Percentiles rank a stretch among this genome's conserved stretches.
These are phyloP conservation scores for Fusarium vanettenii DNA, from an alignment of 2,329 filamentous ascomycete species.

Conservation along the genomic window DNA sequence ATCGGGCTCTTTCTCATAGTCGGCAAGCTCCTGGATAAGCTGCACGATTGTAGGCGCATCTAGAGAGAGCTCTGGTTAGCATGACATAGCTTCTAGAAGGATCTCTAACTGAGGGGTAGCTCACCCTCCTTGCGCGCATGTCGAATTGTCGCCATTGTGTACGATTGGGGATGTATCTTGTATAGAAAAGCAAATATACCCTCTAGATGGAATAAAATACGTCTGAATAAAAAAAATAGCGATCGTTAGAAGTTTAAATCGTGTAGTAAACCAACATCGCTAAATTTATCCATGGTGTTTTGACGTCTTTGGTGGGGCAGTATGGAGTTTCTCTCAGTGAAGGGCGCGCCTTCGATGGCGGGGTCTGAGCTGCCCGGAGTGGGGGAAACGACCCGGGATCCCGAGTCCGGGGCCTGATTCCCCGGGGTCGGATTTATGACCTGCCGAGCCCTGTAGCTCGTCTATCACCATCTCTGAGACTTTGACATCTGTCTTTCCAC, in stretches of 20 bases:
- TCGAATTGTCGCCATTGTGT: constrained; percentile 41
- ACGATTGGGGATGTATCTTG: constrained; percentile 1
- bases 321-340: constrained; percentile 21
- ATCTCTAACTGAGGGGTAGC: not conserved
- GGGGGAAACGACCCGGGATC: not conserved
- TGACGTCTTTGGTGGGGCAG: constrained; percentile 23
- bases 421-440: not conserved
- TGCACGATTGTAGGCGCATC: constrained; percentile 85
- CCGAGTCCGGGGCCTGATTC: not conserved
- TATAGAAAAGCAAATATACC: constrained; percentile 1
- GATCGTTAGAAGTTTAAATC: not conserved
- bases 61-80: constrained; percentile 50
- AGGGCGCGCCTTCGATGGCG: constrained; percentile 27
- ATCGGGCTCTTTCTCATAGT: constrained; percentile 83
- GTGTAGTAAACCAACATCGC: not conserved
- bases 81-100: constrained; percentile 1
- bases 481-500: not conserved
- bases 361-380: not conserved
- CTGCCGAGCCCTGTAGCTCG: not conserved
- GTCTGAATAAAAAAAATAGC: not conserved
- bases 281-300: constrained; percentile 1
- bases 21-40: constrained; percentile 86
- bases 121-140: constrained; percentile 42
- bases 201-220: not conserved
- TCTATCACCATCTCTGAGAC: not conserved